phyloP scores from a whole-genome alignment of 768 basidiomycete genomes.

The Termitomyces sp. region DNA sequence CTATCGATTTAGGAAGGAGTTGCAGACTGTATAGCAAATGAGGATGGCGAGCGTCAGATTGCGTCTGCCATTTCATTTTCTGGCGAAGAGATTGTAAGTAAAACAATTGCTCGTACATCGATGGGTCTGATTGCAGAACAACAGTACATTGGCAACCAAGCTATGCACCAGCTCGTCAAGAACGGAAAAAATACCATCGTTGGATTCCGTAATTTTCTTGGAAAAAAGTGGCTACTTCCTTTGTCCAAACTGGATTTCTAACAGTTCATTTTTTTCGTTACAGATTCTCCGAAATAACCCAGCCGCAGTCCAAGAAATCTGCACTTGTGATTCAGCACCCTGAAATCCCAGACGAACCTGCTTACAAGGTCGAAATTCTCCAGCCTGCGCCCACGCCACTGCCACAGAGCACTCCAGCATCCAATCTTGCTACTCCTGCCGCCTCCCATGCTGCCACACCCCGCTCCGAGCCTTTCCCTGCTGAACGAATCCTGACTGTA shows the following conservation, averaged over 20 bases:
- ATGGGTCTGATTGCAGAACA: background rate
- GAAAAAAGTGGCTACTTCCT: conserved; percentile 64
- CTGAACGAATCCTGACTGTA: conserved; percentile 69
- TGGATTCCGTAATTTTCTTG: conserved; percentile 91
- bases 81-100: conserved; percentile 82
- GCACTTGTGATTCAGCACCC: conserved; percentile 78
- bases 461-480: conserved; percentile 61
- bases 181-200: conserved; percentile 91
- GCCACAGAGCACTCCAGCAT: conserved; percentile 31
- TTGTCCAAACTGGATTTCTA: background rate
- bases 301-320: conserved; percentile 45
- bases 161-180: conserved; percentile 91
- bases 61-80: conserved; percentile 89
- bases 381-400: conserved; percentile 71
- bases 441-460: conserved; percentile 68
- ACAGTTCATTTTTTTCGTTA: background rate
- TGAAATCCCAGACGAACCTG: conserved; percentile 60
- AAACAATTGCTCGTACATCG: background rate
- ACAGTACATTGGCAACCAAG: conserved; percentile 95
- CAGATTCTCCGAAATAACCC: conserved; percentile 73
- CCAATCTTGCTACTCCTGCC: conserved; percentile 46
- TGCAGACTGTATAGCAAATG: conserved; percentile 95
- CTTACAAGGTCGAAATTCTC: conserved; percentile 80
- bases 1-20: conserved; percentile 62
- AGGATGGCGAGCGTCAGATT: conserved; percentile 98